A percentile compares a stretch with the other conserved stretches of the same genome.
These are phyloP conservation scores for Tribonema minus DNA, from an alignment of 108 stramenopile genomes.

Conservation along the genomic window DNA sequence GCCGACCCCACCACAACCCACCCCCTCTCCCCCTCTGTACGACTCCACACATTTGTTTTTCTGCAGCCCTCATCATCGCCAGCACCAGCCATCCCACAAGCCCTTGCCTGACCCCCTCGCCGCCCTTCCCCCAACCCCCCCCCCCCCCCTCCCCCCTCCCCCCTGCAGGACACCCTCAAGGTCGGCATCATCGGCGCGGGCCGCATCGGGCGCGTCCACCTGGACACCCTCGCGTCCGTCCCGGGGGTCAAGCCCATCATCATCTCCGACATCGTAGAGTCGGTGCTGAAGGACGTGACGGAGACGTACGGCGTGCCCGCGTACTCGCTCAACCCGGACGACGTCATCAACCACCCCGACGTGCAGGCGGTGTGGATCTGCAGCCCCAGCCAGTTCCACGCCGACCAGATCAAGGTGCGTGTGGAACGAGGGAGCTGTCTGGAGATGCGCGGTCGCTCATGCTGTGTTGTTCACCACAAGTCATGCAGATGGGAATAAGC, in stretches of 20 bases:
- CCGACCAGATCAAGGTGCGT: constrained; percentile 49
- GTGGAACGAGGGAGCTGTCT: background rate
- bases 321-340: constrained; percentile 22
- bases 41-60: no score
- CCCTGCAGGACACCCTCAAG: no score
- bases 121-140: no score
- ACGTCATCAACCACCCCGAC: constrained; percentile 39
- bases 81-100: no score
- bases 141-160: no score
- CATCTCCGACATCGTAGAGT: constrained; percentile 42
- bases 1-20: no score
- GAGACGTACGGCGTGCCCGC: constrained; percentile 43
- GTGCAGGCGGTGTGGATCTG: constrained; percentile 51
- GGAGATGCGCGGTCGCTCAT: no score
- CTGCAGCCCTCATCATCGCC: no score
- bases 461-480: no score
- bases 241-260: constrained; percentile 43
- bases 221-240: constrained; percentile 39
- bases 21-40: no score
- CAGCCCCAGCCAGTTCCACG: constrained; percentile 48
- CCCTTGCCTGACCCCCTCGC: no score
- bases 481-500: no score
- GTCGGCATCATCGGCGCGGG: constrained; percentile 45
- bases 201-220: constrained; percentile 45
- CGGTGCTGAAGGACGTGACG: constrained; percentile 35